phyloP scores from a whole-genome alignment of 208 protist genomes.

The Leishmania gerbilli region DNA sequence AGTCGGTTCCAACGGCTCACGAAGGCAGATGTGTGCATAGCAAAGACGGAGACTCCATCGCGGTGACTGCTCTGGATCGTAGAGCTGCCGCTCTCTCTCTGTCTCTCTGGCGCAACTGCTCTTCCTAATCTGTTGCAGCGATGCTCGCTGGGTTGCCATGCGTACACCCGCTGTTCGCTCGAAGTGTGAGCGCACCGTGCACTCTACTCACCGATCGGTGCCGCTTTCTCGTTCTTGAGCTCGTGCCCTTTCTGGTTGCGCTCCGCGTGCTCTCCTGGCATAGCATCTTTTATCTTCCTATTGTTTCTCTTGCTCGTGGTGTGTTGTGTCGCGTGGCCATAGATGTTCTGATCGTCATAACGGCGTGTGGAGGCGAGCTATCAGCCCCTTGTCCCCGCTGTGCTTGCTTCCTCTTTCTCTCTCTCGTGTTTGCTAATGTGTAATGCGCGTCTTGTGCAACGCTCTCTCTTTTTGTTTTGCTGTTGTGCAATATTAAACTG shows the following conservation, averaged over 20 bases:
- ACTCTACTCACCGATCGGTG: not conserved
- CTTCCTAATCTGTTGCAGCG: constrained; percentile 1
- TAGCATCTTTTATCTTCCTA: not conserved
- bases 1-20: not conserved
- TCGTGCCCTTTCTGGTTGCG: not conserved
- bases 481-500: not conserved
- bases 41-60: not conserved
- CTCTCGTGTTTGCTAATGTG: constrained; percentile 1
- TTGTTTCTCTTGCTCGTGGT: not conserved
- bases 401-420: not conserved
- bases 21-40: not conserved
- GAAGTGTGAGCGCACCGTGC: not conserved
- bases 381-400: not conserved
- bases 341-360: not conserved
- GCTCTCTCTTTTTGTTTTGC: constrained; percentile 9
- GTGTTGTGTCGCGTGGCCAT: not conserved
- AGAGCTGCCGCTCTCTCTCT: not conserved
- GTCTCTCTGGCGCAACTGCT: not conserved
- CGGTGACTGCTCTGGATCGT: not conserved
- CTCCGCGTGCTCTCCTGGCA: not conserved
- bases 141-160: not conserved
- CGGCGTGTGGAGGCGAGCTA: not conserved
- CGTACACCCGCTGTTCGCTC: not conserved
- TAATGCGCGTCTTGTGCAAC: not conserved
- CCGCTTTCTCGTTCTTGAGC: not conserved